Base-by-base conservation (phyloP, 805 yeast genomes). In the Kodamaea jinghongensis region DNA sequence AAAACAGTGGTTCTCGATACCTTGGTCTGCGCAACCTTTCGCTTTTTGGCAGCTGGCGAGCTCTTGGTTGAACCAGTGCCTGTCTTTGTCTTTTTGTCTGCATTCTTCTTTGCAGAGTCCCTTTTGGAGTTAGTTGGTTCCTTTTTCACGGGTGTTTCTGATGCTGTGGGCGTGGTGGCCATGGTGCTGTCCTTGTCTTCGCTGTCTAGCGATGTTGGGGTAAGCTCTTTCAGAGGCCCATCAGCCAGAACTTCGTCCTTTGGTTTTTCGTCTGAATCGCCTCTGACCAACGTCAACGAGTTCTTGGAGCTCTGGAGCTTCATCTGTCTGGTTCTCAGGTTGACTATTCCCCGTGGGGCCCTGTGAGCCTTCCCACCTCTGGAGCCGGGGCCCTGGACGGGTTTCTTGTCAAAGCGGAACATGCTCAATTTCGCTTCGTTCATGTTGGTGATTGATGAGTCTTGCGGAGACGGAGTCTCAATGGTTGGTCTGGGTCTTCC, bases 381-480 rank as follows among this genome's bases (percentile, higher is more conserved):
- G 8, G 70, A 63, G 3, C 70, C 71, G 1, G 70, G 70, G 0
- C 71, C 71, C 35, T 56, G 63, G 1, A 67, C 42, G 0, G 70
- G 70, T 15, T 48, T 45, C 12, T 50, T 44, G 47, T 65, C 68
- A n/a, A 65, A 50, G 22, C 70, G 44, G 38, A 65, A 65, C 44
- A 56, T 58, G 29, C 66, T 56, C 17, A 59, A 39, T 17, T 57
- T 54, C 2, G 70, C 52, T 37, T 58, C 56, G 17, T 56, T 60
- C 35, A 48, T 52, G 45, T 66, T 66, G 26, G 54, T 46, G 10
- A 56, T 43, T 4, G 64, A 49, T 2, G 54, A 48, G 29, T 49
- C 47, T 22, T 51, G 45, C 2, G 61, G 52, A 6, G 55, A 47
- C 6, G 53, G 39, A 6, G 50, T 36, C 6, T 41, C 47, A 17